phyloP scores from a whole-genome alignment of 1,284 basidiomycete species.

The Heterobasidion parviporum region DNA sequence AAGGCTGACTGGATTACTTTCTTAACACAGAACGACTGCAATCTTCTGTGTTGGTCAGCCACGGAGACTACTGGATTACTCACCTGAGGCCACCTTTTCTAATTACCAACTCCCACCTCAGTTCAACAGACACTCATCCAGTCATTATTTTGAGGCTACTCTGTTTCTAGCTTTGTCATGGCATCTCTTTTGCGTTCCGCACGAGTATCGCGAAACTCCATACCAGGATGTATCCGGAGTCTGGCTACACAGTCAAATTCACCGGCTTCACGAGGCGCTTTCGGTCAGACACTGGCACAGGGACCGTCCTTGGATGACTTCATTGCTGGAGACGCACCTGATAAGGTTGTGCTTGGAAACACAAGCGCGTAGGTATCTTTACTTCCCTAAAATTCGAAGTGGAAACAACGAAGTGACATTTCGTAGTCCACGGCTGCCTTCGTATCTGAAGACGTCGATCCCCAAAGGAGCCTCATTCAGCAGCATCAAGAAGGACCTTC shows the following conservation, averaged over 20 bases:
- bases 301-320: conserved; percentile 86
- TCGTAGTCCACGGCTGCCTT: conserved; percentile 79
- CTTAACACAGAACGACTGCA: too few species aligned
- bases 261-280: conserved; percentile 30
- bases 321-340: conserved; percentile 52
- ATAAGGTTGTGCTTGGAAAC: conserved; percentile 75
- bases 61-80: too few species aligned
- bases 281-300: conserved; percentile 53
- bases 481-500: conserved; percentile 92
- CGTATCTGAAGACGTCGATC: conserved; percentile 89
- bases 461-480: conserved; percentile 86
- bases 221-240: conserved; percentile 24
- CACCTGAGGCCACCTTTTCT: too few species aligned
- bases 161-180: conserved; percentile 1
- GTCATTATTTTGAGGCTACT: neutral
- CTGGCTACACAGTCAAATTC: conserved; percentile 36
- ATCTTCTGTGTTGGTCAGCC: too few species aligned
- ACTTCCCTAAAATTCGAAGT: neutral
- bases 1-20: too few species aligned
- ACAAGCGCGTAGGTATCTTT: conserved; percentile 51
- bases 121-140: neutral
- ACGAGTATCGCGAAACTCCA: conserved; percentile 7
- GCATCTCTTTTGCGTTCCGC: conserved; percentile 14
- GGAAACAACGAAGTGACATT: neutral
- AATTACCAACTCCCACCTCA: neutral